A percentile compares a stretch with the other conserved stretches of the same genome.
Conservation (phyloP, 2,329 filamentous ascomycete species). For the Botrytis pseudocinerea region DNA sequence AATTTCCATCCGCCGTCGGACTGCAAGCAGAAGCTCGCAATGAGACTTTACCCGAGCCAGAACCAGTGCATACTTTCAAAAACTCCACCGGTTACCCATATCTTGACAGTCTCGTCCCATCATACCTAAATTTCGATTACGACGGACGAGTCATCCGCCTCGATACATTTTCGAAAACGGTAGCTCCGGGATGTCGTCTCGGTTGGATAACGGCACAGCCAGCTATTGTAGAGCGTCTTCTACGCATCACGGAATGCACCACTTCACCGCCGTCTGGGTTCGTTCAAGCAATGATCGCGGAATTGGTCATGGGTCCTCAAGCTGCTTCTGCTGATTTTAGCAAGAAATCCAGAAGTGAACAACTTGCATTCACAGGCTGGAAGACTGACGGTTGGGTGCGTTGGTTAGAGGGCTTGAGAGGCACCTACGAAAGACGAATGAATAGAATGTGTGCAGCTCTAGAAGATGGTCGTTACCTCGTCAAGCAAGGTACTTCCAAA, state of each 20-base stretch:
- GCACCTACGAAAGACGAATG: constrained; percentile 84
- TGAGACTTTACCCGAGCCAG: constrained; percentile 36
- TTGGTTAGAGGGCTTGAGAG: constrained; percentile 84
- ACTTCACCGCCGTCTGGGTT: constrained; percentile 89
- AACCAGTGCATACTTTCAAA: constrained; percentile 36
- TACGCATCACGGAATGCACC: constrained; percentile 71
- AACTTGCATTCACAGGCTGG: constrained; percentile 61
- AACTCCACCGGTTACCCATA: constrained; percentile 69
- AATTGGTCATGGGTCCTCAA: constrained; percentile 72
- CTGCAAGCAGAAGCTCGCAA: constrained; percentile 42
- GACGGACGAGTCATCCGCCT: constrained; percentile 87
- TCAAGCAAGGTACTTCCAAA: constrained; percentile 60
- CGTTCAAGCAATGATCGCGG: constrained; percentile 78
- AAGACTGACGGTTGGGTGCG: constrained; percentile 82
- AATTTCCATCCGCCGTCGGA: constrained; percentile 71
- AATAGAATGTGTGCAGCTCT: constrained; percentile 72
- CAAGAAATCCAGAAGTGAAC: constrained; percentile 43
- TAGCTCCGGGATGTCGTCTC: constrained; percentile 84
- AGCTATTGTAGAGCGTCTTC: constrained; percentile 69
- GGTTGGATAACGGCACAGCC: constrained; percentile 91
- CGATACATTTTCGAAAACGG: constrained; percentile 92
- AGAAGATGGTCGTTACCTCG: constrained; percentile 64
- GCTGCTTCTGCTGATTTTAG: constrained; percentile 49
- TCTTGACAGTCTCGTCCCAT: constrained; percentile 80
- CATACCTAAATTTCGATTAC: constrained; percentile 76